These are phyloP conservation scores for Tuber calosporum DNA, from an alignment of 495 filamentous ascomycete species.

Conservation along the genomic window DNA sequence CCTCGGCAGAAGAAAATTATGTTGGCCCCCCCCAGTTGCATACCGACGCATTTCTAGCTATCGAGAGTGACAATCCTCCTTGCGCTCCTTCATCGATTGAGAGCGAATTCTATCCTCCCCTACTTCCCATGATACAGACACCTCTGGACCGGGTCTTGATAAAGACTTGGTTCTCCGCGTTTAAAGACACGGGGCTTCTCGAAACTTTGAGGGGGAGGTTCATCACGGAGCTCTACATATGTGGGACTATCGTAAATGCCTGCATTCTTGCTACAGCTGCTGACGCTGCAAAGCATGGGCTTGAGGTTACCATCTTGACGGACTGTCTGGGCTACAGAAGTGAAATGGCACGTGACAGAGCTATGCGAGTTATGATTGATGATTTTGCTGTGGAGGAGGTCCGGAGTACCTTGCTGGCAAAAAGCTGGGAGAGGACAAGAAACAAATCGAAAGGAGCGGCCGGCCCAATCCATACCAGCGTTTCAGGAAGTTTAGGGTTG, in stretches of 20 bases:
- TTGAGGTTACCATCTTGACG: slow-evolving; percentile 73
- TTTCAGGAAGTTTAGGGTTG: slow-evolving; percentile 46
- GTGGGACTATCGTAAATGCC: slow-evolving; percentile 79
- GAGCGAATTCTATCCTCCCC: slow-evolving; percentile 57
- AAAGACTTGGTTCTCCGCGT: slow-evolving; percentile 84
- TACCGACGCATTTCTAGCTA: slow-evolving; percentile 59
- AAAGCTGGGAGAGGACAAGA: slow-evolving; percentile 18
- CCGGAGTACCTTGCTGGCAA: slow-evolving; percentile 40
- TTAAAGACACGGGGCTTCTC: slow-evolving; percentile 65
- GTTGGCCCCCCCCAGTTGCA: slow-evolving; percentile 32
- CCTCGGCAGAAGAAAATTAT: slow-evolving; percentile 17
- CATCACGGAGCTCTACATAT: slow-evolving; percentile 86
- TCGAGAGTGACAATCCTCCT: slow-evolving; percentile 46
- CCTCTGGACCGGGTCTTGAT: slow-evolving; percentile 61
- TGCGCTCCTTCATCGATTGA: slow-evolving; percentile 59
- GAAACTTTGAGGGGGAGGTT: slow-evolving; percentile 65
- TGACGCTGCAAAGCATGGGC: slow-evolving; percentile 80
- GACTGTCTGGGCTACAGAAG: slow-evolving; percentile 84
- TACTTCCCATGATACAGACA: slow-evolving; percentile 52
- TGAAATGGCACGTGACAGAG: slow-evolving; percentile 62
- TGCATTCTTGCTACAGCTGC: slow-evolving; percentile 88
- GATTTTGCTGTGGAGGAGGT: slow-evolving; percentile 47
- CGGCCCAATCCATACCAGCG: slow-evolving; percentile 34
- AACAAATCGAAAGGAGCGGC: slow-evolving; percentile 6
- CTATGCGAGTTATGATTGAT: slow-evolving; percentile 67